Percentiles rank a stretch among this genome's conserved stretches.
phyloP scores from a whole-genome alignment of 768 basidiomycete genomes.

The Hysterangium stoloniferum region DNA sequence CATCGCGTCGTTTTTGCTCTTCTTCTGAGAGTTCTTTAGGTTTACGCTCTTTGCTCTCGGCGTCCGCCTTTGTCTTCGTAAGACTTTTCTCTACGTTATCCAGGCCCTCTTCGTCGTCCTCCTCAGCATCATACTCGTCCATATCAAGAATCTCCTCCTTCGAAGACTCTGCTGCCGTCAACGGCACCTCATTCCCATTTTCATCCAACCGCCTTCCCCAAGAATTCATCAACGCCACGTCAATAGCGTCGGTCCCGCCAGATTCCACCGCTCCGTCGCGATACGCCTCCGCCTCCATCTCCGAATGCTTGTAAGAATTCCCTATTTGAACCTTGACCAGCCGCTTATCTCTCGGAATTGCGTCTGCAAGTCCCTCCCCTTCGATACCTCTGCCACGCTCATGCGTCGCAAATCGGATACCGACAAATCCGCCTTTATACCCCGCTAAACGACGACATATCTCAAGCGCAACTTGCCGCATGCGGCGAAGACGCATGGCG shows the following conservation, averaged over 20 bases:
- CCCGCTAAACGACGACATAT: constrained; percentile 28
- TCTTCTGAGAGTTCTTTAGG: too few species aligned
- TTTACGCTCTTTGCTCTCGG: too few species aligned
- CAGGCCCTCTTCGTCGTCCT: constrained; percentile 10
- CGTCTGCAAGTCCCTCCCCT: constrained; percentile 30
- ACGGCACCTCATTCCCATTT: constrained; percentile 8
- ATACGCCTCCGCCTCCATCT: constrained; percentile 19
- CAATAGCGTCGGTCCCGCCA: neutral
- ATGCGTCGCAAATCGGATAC: constrained; percentile 26
- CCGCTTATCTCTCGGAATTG: constrained; percentile 25
- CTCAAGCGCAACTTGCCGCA: constrained; percentile 23
- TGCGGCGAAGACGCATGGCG: constrained; percentile 27
- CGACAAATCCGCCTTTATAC: constrained; percentile 30
- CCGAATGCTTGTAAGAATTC: constrained; percentile 22
- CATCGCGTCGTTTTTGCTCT: neutral
- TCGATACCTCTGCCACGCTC: constrained; percentile 28
- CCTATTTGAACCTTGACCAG: constrained; percentile 29
- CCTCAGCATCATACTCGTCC: constrained; percentile 7
- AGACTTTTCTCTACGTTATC: neutral
- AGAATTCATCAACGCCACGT: constrained; percentile 3
- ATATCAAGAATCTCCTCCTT: constrained; percentile 6
- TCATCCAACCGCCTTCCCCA: constrained; percentile 5
- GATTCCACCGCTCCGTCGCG: constrained; percentile 13
- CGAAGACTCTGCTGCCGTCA: neutral
- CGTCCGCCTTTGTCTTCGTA: too few species aligned